phyloP scores from a whole-genome alignment of 805 yeast genomes.

The Hanseniaspora guilliermondii region DNA sequence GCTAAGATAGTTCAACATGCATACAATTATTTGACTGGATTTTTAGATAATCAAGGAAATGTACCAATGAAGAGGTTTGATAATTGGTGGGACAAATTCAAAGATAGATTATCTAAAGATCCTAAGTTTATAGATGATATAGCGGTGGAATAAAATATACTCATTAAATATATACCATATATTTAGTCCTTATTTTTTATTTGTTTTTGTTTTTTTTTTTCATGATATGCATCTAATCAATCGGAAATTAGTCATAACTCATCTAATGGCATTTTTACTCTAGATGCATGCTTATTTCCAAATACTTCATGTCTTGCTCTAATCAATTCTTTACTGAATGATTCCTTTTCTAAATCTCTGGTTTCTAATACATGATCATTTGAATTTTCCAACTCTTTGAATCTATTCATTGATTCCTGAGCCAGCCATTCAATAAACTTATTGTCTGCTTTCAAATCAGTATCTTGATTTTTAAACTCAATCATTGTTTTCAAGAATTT shows the following conservation, averaged over 20 bases:
- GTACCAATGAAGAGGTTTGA: conserved; percentile 82
- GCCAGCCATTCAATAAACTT: conserved; percentile 56
- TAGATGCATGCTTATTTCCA: conserved; percentile 62
- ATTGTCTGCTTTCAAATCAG: conserved; percentile 26
- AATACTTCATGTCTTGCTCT: conserved; percentile 52
- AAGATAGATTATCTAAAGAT: conserved; percentile 57
- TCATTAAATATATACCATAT: background rate
- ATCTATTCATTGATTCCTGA: conserved; percentile 31
- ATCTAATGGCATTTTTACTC: conserved; percentile 45
- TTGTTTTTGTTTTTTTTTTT: background rate
- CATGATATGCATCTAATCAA: background rate
- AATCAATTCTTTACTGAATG: conserved; percentile 31
- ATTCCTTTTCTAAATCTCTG: conserved; percentile 27
- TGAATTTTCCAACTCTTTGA: conserved; percentile 9
- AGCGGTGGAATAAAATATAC: conserved; percentile 19
- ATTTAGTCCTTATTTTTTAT: no score
- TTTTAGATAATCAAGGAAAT: conserved; percentile 63
- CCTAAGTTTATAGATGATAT: conserved; percentile 63
- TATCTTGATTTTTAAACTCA: conserved; percentile 25
- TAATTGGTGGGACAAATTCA: conserved; percentile 92
- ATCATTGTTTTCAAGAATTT: conserved; percentile 32
- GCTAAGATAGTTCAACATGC: conserved; percentile 85
- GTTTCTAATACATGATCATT: conserved; percentile 19
- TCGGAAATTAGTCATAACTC: conserved; percentile 28
- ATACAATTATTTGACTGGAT: conserved; percentile 81